Conservation (phyloP, 768 basidiomycete species). For the Boletus reticuloceps region DNA sequence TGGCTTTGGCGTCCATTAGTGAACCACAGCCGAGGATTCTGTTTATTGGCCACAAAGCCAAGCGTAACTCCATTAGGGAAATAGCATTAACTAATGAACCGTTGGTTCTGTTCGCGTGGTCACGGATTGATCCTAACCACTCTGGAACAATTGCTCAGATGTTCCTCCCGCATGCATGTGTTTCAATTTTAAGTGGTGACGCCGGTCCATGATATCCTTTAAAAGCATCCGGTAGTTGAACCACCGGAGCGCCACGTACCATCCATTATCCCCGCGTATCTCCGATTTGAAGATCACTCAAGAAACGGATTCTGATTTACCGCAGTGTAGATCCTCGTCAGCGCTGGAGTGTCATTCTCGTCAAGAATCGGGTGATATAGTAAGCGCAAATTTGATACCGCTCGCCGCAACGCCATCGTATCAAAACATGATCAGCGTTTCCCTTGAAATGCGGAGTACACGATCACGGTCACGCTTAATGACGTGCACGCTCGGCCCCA, state of each 20-base stretch:
- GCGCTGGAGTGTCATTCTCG: background rate
- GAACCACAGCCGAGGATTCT: too few relatives aligned
- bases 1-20: too few relatives aligned
- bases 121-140: too few relatives aligned
- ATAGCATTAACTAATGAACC: too few relatives aligned
- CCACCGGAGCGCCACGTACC: conserved; percentile 12
- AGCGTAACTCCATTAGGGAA: too few relatives aligned
- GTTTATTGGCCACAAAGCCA: too few relatives aligned
- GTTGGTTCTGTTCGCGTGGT: too few relatives aligned
- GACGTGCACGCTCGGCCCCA: background rate
- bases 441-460: background rate
- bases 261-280: conserved; percentile 1
- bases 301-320: conserved; percentile 10
- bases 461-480: background rate
- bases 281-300: conserved; percentile 4
- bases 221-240: conserved; percentile 7
- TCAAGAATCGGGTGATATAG: background rate
- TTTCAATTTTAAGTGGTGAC: background rate
- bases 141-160: background rate
- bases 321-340: conserved; percentile 8
- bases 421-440: background rate
- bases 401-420: background rate
- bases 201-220: background rate
- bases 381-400: too few relatives aligned
- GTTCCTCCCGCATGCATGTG: background rate